Conservation (phyloP, 306 rosid genomes). For the Carpinus viminea region DNA sequence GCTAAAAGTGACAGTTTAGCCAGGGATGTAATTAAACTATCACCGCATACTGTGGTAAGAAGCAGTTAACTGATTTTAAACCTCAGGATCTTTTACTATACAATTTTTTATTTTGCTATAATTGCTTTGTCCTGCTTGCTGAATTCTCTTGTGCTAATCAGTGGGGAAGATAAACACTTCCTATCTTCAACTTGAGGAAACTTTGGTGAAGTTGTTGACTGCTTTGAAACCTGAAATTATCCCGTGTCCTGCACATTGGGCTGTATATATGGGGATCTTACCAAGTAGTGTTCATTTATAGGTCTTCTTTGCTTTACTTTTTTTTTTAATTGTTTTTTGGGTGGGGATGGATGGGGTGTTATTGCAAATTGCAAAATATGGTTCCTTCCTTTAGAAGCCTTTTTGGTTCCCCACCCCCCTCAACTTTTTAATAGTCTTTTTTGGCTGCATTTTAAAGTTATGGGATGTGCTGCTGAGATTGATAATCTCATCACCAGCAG, state of each 20-base stretch:
- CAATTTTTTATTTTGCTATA: not conserved
- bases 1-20: conserved; percentile 82
- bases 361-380: not conserved
- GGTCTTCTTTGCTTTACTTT: not conserved
- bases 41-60: conserved; percentile 62
- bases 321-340: not conserved
- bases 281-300: not conserved
- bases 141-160: conserved; percentile 7
- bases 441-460: not conserved
- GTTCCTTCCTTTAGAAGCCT: not conserved
- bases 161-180: conserved; percentile 12
- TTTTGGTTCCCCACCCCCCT: not conserved
- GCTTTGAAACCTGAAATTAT: not conserved
- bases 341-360: not conserved
- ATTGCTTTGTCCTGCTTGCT: not conserved
- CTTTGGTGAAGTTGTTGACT: not conserved
- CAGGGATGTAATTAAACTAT: conserved; percentile 72
- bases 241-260: not conserved
- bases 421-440: not conserved
- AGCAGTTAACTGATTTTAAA: conserved; percentile 3
- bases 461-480: not conserved
- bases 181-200: not conserved
- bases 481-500: not conserved
- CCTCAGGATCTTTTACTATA: not conserved
- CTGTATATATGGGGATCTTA: not conserved